phyloP scores from a whole-genome alignment of 192 early-diverging fungal genomes.

The Podila epigama region DNA sequence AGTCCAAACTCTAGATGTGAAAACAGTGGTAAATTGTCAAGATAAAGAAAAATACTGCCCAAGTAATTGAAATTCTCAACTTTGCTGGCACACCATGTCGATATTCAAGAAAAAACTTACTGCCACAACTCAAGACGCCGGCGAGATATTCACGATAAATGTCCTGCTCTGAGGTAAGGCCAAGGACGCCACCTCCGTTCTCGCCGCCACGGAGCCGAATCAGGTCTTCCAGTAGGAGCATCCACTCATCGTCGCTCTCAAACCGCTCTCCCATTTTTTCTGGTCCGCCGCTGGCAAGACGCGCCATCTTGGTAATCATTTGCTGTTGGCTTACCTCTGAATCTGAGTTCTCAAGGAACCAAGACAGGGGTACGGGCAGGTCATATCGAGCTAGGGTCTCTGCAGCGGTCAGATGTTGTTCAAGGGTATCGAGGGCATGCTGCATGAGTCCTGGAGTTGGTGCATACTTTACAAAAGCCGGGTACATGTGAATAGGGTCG shows the following conservation, averaged over 20 bases:
- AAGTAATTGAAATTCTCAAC: background rate
- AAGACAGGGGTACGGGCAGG: conserved; percentile 60
- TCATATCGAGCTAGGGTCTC: conserved; percentile 68
- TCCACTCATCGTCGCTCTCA: conserved; percentile 73
- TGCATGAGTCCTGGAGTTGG: conserved; percentile 50
- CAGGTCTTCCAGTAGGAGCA: conserved; percentile 69
- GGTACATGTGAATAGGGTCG: conserved; percentile 46
- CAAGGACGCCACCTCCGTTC: conserved; percentile 58
- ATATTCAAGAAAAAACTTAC: conserved; percentile 47
- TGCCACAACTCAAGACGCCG: conserved; percentile 65
- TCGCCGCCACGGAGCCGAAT: conserved; percentile 58
- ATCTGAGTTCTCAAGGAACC: conserved; percentile 63
- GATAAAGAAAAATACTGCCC: background rate
- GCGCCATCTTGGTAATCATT: conserved; percentile 65
- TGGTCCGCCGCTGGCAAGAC: conserved; percentile 55
- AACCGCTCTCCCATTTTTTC: conserved; percentile 61
- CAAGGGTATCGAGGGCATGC: conserved; percentile 60
- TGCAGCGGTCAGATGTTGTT: conserved; percentile 66
- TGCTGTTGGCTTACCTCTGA: conserved; percentile 59
- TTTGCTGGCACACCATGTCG: background rate
- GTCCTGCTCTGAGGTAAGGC: conserved; percentile 57
- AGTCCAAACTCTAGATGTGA: conserved; percentile 57
- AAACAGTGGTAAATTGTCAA: background rate
- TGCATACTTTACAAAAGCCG: conserved; percentile 48
- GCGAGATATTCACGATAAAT: conserved; percentile 69